A percentile compares a stretch with the other conserved stretches of the same genome.
These are phyloP conservation scores for Phlebiopsis gigantea DNA, from an alignment of 768 basidiomycete species.

Conservation along the genomic window DNA sequence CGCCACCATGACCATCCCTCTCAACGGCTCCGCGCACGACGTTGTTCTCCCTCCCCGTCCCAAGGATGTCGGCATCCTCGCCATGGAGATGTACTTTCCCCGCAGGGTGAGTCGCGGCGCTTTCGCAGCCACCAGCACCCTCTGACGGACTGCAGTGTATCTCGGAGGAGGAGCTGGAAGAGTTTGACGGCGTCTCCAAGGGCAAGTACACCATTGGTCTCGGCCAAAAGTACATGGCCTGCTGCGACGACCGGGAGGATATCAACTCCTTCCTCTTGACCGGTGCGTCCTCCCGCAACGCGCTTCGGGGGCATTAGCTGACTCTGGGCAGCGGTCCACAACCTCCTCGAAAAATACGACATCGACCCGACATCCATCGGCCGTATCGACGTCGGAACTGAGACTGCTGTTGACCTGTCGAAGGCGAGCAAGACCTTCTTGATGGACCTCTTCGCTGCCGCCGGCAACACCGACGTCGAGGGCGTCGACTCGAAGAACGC, in stretches of 20 bases:
- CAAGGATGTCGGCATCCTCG: slow-evolving; percentile 91
- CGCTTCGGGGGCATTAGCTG: not conserved
- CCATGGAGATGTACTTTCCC: slow-evolving; percentile 92
- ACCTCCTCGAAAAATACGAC: slow-evolving; percentile 89
- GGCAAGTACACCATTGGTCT: slow-evolving; percentile 99
- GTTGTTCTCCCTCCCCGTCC: slow-evolving; percentile 47
- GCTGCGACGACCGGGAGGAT: slow-evolving; percentile 97
- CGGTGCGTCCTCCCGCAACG: slow-evolving; percentile 43
- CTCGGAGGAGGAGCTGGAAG: slow-evolving; percentile 91
- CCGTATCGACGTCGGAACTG: slow-evolving; percentile 96
- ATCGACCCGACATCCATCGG: slow-evolving; percentile 96
- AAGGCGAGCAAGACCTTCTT: slow-evolving; percentile 98
- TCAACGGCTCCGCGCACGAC: slow-evolving; percentile 20
- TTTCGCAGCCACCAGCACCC: not conserved
- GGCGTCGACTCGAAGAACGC: slow-evolving; percentile 99
- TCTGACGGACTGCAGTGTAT: slow-evolving; percentile 61
- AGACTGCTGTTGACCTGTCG: slow-evolving; percentile 99
- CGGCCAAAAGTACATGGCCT: slow-evolving; percentile 97
- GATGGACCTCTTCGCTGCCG: slow-evolving; percentile 94
- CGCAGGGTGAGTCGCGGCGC: slow-evolving; percentile 56
- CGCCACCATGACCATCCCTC: slow-evolving; percentile 23
- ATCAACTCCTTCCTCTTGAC: slow-evolving; percentile 97
- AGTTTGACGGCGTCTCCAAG: slow-evolving; percentile 87
- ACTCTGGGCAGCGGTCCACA: slow-evolving; percentile 63
- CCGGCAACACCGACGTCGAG: slow-evolving; percentile 95